phyloP scores from a whole-genome alignment of 306 rosid genomes.

The Cyamopsis tetragonoloba region DNA sequence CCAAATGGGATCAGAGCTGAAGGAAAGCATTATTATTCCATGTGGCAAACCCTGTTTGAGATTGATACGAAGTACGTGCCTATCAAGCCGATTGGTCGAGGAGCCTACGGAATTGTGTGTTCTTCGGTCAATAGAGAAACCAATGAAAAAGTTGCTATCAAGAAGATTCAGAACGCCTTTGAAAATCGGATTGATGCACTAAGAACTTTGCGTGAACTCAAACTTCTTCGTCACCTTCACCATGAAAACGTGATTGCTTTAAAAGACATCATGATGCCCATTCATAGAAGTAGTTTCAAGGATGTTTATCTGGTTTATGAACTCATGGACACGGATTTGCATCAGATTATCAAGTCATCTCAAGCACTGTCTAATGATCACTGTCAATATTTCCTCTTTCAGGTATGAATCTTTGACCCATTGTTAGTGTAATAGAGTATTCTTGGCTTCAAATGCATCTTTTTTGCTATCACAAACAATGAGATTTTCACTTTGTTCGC shows the following conservation, averaged over 20 bases:
- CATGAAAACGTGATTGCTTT: constrained; percentile 83
- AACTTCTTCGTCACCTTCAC: constrained; percentile 82
- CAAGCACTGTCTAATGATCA: constrained; percentile 82
- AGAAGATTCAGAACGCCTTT: constrained; percentile 77
- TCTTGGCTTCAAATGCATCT: constrained; percentile 1
- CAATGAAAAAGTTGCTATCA: constrained; percentile 83
- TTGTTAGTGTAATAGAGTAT: neutral
- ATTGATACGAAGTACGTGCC: constrained; percentile 85
- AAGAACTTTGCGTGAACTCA: constrained; percentile 78
- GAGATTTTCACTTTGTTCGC: neutral
- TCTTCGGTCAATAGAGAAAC: constrained; percentile 79
- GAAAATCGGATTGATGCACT: constrained; percentile 85
- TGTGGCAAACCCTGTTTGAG: constrained; percentile 94
- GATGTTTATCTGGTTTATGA: constrained; percentile 93
- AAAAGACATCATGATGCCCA: constrained; percentile 91
- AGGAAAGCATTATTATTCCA: constrained; percentile 86
- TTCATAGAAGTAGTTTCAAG: constrained; percentile 61
- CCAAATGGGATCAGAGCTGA: constrained; percentile 67
- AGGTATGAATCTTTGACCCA: constrained; percentile 43
- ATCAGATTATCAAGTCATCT: constrained; percentile 87
- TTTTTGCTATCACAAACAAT: neutral
- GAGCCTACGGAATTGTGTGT: constrained; percentile 89
- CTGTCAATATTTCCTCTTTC: constrained; percentile 93
- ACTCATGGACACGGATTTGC: constrained; percentile 97
- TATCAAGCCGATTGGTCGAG: constrained; percentile 90